These are phyloP conservation scores for Zygoascus meyerae DNA, from an alignment of 1,139 yeast species.

Conservation along the genomic window DNA sequence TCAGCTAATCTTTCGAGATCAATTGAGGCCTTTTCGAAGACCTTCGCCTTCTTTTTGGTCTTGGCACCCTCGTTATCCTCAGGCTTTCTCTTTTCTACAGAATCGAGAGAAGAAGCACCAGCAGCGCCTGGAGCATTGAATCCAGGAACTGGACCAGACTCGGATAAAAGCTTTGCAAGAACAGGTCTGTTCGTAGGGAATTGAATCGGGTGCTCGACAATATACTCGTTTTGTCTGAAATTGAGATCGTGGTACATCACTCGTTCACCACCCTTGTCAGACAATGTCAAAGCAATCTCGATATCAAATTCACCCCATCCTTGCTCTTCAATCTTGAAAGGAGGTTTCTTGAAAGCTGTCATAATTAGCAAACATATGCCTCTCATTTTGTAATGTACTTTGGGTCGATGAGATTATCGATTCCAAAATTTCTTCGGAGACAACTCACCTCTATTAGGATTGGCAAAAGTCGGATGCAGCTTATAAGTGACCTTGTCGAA, in stretches of 20 bases:
- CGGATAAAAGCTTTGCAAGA: conserved; percentile 65
- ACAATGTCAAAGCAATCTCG: conserved; percentile 67
- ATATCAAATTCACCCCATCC: conserved; percentile 99
- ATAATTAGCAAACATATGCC: neutral
- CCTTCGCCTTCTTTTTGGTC: conserved; percentile 51
- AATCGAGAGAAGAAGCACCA: conserved; percentile 19
- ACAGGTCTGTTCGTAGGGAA: conserved; percentile 75
- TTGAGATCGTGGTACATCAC: conserved; percentile 85
- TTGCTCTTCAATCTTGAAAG: conserved; percentile 86
- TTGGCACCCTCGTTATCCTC: conserved; percentile 28
- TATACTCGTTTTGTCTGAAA: conserved; percentile 70
- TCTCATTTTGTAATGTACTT: neutral
- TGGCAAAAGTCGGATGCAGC: conserved; percentile 89
- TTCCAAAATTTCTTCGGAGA: neutral
- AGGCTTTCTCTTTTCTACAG: conserved; percentile 40
- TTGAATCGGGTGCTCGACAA: conserved; percentile 66
- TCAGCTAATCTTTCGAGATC: conserved; percentile 89
- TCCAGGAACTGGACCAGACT: conserved; percentile 73
- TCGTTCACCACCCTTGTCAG: conserved; percentile 85
- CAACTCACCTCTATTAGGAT: conserved; percentile 58
- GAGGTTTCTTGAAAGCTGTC: conserved; percentile 62
- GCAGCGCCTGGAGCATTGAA: conserved; percentile 32
- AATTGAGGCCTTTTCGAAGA: conserved; percentile 51
- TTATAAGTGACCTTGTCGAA: conserved; percentile 91
- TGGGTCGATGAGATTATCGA: neutral